Base-by-base conservation (phyloP, 2,329 filamentous ascomycete species). In the Pseudocercospora eumusae region DNA sequence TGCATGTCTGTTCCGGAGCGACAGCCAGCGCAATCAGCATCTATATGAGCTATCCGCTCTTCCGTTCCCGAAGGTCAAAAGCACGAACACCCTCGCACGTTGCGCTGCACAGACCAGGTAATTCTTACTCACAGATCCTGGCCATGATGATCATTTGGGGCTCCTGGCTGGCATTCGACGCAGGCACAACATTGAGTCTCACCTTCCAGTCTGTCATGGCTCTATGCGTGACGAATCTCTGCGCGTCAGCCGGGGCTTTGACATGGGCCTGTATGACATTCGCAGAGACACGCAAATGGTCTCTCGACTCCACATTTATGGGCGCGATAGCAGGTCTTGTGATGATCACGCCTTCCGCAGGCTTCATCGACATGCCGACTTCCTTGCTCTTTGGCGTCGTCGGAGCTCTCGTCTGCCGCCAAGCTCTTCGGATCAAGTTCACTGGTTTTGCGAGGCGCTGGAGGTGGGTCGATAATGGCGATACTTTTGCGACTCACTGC, bases 401-500 rank as follows among this genome's bases (percentile, higher is more conserved):
- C 0, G 81, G 81, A 0, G 80, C 81, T 0, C 36, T 80, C 1
- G 69, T 81, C 10, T 83, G 80, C 61, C 76, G 82, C 1, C 82
- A 84, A 71, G 81, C 81, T 13, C 67, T 84, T 56, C 74, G 81
- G 1, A 81, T 84, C 69, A 84, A 84, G 69, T 82, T 80, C 62
- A 83, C 79, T 1, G 76, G 80, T 13, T 72, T 78, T 28, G 82
- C 82, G 5, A 71, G 75, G n/a, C 70, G 75, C 2, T 78, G 76
- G 72, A 73, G 78, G 33, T 84, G 81, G 82, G 82, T 84, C 0
- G 82, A 84, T 64, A 83, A 83, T 63, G 82, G 81, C 1, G 82
- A 84, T 68, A 83, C 81, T 0, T 84, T 84, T 67, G 82, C 82
- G 4, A 84, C 81, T 3, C 82, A 84, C 62, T 84, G 82, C 65